phyloP scores from a whole-genome alignment of 2,329 filamentous ascomycete genomes.

The Arthrinium puccinioides region DNA sequence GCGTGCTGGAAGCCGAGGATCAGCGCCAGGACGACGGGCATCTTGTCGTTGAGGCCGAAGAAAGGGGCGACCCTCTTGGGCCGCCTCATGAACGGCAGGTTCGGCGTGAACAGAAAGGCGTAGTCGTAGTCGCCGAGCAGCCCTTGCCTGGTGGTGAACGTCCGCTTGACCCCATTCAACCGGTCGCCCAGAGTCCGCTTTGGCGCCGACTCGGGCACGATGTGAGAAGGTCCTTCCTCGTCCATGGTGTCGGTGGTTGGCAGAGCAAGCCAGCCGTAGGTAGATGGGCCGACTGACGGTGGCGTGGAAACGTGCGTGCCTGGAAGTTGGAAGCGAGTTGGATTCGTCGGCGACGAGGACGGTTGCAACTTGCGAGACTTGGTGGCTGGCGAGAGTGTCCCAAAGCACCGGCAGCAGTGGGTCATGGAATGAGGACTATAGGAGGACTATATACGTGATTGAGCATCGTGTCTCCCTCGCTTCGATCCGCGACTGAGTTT shows the following conservation, averaged over 20 bases:
- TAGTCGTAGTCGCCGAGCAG: conserved; percentile 86
- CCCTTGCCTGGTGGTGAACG: conserved; percentile 57
- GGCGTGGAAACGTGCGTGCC: too few relatives aligned
- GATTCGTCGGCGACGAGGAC: too few relatives aligned
- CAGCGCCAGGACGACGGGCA: conserved; percentile 68
- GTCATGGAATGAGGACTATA: too few relatives aligned
- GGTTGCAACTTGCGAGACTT: too few relatives aligned
- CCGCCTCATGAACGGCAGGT: conserved; percentile 74
- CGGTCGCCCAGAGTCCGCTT: conserved; percentile 24
- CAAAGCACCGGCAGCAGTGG: background rate
- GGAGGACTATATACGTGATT: too few relatives aligned
- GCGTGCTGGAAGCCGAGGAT: conserved; percentile 75
- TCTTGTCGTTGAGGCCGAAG: conserved; percentile 73
- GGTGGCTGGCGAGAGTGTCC: background rate
- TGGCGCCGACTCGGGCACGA: conserved; percentile 31
- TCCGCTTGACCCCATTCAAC: conserved; percentile 25
- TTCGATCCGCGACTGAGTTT: too few relatives aligned
- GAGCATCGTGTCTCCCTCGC: too few relatives aligned
- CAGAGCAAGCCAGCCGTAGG: too few relatives aligned
- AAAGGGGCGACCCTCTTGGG: conserved; percentile 58
- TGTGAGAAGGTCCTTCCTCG: conserved; percentile 45
- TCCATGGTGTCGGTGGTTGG: too few relatives aligned
- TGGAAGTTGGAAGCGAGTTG: too few relatives aligned
- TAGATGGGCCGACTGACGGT: too few relatives aligned
- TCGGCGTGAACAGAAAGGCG: conserved; percentile 75